phyloP scores from a whole-genome alignment of 108 stramenopile genomes.

The Discostella stelligeroides region DNA sequence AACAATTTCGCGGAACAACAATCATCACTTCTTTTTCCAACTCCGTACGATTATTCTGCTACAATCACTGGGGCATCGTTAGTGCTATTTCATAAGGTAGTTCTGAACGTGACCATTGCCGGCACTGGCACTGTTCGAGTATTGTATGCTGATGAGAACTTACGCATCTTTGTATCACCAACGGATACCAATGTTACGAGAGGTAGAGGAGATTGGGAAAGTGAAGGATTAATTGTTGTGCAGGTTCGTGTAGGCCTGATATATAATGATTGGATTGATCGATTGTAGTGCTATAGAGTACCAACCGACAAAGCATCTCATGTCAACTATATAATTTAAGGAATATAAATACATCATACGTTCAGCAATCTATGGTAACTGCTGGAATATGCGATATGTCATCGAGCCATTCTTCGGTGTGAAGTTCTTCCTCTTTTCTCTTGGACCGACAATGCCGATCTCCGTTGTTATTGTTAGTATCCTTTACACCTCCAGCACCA shows the following conservation, averaged over 20 bases:
- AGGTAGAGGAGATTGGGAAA: too few relatives aligned
- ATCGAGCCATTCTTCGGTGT: too few relatives aligned
- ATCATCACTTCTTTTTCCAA: conserved; percentile 7
- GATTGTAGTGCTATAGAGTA: not conserved
- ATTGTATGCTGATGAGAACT: conserved; percentile 35
- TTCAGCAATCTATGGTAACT: too few relatives aligned
- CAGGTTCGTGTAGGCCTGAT: conserved; percentile 44
- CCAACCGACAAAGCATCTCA: too few relatives aligned
- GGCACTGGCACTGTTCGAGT: conserved; percentile 44
- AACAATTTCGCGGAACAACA: not conserved
- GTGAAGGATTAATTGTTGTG: conserved; percentile 43
- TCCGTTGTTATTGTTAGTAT: too few relatives aligned
- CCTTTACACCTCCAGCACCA: too few relatives aligned
- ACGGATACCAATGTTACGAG: conserved; percentile 43
- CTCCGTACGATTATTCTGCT: conserved; percentile 43
- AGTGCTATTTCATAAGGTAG: conserved; percentile 21
- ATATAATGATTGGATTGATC: conserved; percentile 40
- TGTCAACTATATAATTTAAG: too few relatives aligned
- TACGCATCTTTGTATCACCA: conserved; percentile 38
- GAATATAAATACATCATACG: too few relatives aligned
- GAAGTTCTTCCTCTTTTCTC: too few relatives aligned
- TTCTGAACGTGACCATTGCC: conserved; percentile 26
- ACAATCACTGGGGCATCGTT: conserved; percentile 39
- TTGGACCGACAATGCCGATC: too few relatives aligned
- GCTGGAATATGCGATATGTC: too few relatives aligned